Evolutionary conservation across 129 eudicot species (phyloP), one percentile per base, ranked within the genome.

Genomic region (Mikania micrantha): DNA sequence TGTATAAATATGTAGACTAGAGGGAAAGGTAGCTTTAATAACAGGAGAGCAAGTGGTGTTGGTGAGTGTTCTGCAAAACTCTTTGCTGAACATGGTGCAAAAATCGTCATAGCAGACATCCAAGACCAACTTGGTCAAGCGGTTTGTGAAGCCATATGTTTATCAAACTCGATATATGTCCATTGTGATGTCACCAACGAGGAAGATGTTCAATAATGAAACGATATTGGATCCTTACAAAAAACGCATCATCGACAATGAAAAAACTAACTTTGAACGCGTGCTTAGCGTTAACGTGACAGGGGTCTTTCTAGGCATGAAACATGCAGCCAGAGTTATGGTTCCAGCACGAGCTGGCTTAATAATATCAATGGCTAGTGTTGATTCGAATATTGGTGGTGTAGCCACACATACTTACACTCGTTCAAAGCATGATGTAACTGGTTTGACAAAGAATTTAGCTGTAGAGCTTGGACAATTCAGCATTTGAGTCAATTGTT

Each of bases 161-260:
- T 75, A 13, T 53, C 77, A 36, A 66, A 74, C 52, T 74, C 77
- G 3, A 78, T 69, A 38, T 87, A 73, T 32, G 69, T 81, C 39
- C 95, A 87, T 15, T 87, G 95, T 38, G 83, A 87, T 3, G 87
- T 87, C n/a, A 78, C 85, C 0, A 64, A 81, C 0, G 95, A 87
- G 71, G 78, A 81, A 5, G 74, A 87, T 27, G 24, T 87, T 1
- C 66, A 32, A 73, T 67, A 82, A 85, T 3, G 91, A 85, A 0
- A 88, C 81, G 28, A 34, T 45, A 10, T 5, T 3, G 1, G 87
- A 74, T 47, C 47, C 73, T 2, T 2, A 22, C 19, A 76, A 56
- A 50, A 60, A 71, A 16, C 74, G 79, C 0, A 74, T 85, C 17
- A 9, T 74, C 4, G 83, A 82, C 72, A 29, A 20, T n/a, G 61